Evolutionary conservation across 139 green algal genomes (phyloP), one percentile per base, ranked within the genome.

Genomic region (Protoeuglena noctilucae): DNA sequence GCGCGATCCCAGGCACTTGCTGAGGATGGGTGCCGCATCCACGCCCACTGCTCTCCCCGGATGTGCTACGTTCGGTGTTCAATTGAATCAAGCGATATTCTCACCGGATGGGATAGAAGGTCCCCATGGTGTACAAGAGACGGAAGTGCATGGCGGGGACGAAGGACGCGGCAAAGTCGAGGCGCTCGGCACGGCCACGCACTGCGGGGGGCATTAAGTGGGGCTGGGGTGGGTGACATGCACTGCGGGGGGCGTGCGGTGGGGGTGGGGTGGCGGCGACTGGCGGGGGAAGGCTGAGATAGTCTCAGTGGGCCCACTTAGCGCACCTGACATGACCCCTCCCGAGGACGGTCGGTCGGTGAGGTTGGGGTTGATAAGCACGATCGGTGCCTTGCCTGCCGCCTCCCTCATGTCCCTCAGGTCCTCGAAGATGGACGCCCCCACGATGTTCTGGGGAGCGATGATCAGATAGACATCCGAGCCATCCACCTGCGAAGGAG

Each of bases 361-460:
- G 48, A 84, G 63, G 26, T 69, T 59, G 7, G 76, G 67, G 58
- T 84, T 84, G 21, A 84, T 41, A 4, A 82, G 61, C 1, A 84
- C 60, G 3, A 84, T 39, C 1, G 30, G 25, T n/a, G n/a, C n/a
- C 61, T 84, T 84, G n/a, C 60, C 57, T 23, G 62, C 54, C n/a
- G 23, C 31, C 56, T 65, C 69, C 28, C 43, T 61, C 64, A 75
- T 75, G 22, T 75, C 67, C 3, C 28, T n/a, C 12, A 79, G 55
- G 16, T 70, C 56, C 2, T 66, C 70, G 7, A 90, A 58, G 26
- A 90, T 71, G 31, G 55, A 72, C 52, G 73, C 68, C n/a, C 74
- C 79, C 7, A 83, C 77, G 4, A 88, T 74, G 54, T 86, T 89
- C 57, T 85, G 66, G 4, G 65, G 48, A 3, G 28, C 43, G 40